These are phyloP conservation scores for Otatea glauca DNA, from an alignment of 176 grass and related monocot species.

Conservation along the genomic window DNA sequence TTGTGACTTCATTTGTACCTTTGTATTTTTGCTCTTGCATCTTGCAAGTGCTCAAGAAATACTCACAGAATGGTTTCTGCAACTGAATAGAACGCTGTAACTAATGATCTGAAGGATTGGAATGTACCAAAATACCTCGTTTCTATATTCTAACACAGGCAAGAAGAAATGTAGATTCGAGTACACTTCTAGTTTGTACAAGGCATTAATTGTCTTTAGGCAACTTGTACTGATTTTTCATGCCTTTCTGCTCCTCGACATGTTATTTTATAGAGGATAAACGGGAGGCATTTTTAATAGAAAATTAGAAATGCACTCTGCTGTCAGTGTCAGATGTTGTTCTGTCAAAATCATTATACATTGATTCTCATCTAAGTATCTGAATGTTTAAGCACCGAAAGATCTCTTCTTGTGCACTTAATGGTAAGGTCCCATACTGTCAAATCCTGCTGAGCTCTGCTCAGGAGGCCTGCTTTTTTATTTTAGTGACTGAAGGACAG, in stretches of 20 bases:
- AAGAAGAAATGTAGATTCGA: background rate
- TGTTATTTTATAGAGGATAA: background rate
- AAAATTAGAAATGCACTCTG: background rate
- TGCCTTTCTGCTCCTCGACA: background rate
- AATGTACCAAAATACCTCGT: slow-evolving; percentile 1
- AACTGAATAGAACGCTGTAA: slow-evolving; percentile 10
- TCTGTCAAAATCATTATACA: slow-evolving; percentile 36
- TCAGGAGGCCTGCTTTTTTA: background rate
- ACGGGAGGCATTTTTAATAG: background rate
- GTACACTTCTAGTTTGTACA: background rate
- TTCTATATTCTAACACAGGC: slow-evolving; percentile 8
- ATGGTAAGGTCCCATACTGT: background rate
- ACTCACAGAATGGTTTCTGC: background rate
- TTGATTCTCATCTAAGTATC: slow-evolving; percentile 32
- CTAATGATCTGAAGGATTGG: background rate
- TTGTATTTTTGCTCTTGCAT: background rate
- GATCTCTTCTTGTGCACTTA: background rate
- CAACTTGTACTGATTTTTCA: background rate
- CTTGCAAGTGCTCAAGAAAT: background rate
- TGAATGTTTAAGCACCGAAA: slow-evolving; percentile 24
- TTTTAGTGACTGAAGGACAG: background rate
- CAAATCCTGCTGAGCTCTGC: slow-evolving; percentile 6
- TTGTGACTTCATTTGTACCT: background rate
- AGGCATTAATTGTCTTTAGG: background rate
- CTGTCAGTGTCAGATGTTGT: slow-evolving; percentile 32